phyloP scores from a whole-genome alignment of 73 alveolate species.

The Symbiodinium natans region DNA sequence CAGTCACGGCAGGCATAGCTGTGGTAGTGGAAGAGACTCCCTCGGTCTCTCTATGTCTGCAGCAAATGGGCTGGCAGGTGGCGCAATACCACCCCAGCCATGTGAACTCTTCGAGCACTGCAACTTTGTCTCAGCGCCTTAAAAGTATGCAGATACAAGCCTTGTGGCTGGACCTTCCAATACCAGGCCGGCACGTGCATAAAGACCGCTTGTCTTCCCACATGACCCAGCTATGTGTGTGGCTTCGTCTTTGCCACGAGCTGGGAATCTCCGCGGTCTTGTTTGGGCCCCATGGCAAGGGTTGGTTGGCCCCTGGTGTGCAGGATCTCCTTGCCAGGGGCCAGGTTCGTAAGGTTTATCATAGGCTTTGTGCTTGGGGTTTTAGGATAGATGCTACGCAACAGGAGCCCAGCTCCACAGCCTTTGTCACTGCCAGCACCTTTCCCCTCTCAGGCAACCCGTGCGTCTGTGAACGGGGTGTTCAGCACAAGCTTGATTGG shows the following conservation, averaged over 20 bases:
- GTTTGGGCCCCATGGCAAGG: not conserved
- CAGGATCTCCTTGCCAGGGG: not conserved
- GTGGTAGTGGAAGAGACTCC: not conserved
- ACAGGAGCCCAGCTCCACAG: not conserved
- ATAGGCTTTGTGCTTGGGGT: not conserved
- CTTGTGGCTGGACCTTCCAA: not conserved
- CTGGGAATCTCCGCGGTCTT: not conserved
- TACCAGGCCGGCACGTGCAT: slow-evolving; percentile 10
- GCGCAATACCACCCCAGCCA: not conserved
- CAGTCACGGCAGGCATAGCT: not conserved
- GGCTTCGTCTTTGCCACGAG: not conserved
- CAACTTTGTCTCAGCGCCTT: not conserved
- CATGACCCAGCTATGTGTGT: not conserved
- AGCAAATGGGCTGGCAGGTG: not conserved
- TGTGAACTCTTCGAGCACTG: not conserved
- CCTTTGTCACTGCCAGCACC: not conserved
- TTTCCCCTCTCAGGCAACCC: not conserved
- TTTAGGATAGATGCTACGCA: not conserved
- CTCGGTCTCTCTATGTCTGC: not conserved
- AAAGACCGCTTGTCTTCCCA: slow-evolving; percentile 20
- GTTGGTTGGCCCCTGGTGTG: not conserved
- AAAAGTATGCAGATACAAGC: not conserved
- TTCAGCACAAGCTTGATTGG: not conserved
- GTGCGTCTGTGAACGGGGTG: not conserved
- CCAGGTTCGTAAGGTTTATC: not conserved